These are phyloP conservation scores for Wickerhamomyces sydowiorum DNA, from an alignment of 805 yeast genomes.

Conservation along the genomic window DNA sequence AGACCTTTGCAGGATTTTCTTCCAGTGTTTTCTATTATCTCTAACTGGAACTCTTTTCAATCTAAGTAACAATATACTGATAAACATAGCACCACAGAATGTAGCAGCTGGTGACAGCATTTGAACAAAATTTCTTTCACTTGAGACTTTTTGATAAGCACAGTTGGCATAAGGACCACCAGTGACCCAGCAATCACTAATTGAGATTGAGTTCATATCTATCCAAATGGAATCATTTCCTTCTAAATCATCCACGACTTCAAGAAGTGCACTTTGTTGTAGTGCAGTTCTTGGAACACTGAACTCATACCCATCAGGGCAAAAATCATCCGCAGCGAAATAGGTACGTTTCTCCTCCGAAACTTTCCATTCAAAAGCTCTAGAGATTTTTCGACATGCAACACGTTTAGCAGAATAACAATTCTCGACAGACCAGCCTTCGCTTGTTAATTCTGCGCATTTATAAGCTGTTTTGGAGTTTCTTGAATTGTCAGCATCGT, in stretches of 20 bases:
- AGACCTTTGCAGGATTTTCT: conserved; percentile 45
- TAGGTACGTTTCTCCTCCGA: conserved; percentile 31
- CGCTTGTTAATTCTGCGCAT: conserved; percentile 35
- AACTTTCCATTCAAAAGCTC: conserved; percentile 40
- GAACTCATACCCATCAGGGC: conserved; percentile 35
- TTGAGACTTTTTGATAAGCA: conserved; percentile 61
- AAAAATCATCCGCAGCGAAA: conserved; percentile 32
- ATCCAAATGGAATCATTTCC: conserved; percentile 56
- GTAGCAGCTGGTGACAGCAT: conserved; percentile 65
- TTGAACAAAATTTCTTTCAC: conserved; percentile 50
- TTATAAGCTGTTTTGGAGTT: conserved; percentile 29
- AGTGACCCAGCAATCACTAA: conserved; percentile 73
- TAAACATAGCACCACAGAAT: conserved; percentile 46
- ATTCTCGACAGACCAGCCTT: conserved; percentile 62
- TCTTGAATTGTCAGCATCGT: conserved; percentile 9
- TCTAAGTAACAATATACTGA: conserved; percentile 49
- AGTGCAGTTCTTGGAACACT: conserved; percentile 45
- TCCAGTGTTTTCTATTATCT: conserved; percentile 63
- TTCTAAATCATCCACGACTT: conserved; percentile 15
- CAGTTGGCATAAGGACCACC: conserved; percentile 78
- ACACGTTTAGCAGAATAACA: conserved; percentile 51
- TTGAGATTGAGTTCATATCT: conserved; percentile 72
- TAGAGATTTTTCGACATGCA: conserved; percentile 45
- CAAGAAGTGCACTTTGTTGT: conserved; percentile 31
- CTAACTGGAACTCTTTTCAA: conserved; percentile 63